These are phyloP conservation scores for Phanerochaete sordida DNA, from an alignment of 768 basidiomycete genomes.

Conservation along the genomic window DNA sequence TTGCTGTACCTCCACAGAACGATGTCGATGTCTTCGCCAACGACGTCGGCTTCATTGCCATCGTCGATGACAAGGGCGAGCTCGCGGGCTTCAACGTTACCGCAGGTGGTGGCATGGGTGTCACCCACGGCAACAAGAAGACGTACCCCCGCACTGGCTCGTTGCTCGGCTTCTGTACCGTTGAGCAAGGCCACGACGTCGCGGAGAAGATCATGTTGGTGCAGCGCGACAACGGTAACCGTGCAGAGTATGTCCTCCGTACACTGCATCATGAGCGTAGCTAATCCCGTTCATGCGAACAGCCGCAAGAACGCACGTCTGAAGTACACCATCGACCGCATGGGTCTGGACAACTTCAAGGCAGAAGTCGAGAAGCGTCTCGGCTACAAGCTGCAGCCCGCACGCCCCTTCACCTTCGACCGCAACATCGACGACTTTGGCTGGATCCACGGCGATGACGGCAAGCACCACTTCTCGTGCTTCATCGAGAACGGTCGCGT, in stretches of 20 bases:
- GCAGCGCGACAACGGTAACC: slow-evolving; percentile 95
- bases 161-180: slow-evolving; percentile 89
- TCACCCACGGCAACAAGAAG: slow-evolving; percentile 98
- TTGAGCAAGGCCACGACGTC: slow-evolving; percentile 79
- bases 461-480: slow-evolving; percentile 85
- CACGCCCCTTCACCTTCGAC: slow-evolving; percentile 77
- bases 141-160: slow-evolving; percentile 91
- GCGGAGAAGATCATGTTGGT: slow-evolving; percentile 93
- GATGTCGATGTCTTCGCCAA: slow-evolving; percentile 95
- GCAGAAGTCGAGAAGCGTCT: slow-evolving; percentile 86
- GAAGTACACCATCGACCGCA: slow-evolving; percentile 96
- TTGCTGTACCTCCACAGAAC: slow-evolving; percentile 95
- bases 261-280: background rate
- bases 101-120: slow-evolving; percentile 98
- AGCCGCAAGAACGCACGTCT: slow-evolving; percentile 75
- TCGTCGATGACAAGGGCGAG: slow-evolving; percentile 70
- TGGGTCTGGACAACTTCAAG: slow-evolving; percentile 87
- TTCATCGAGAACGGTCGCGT: slow-evolving; percentile 98
- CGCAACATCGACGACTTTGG: slow-evolving; percentile 93
- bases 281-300: slow-evolving; percentile 8
- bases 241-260: slow-evolving; percentile 66
- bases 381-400: slow-evolving; percentile 72
- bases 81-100: slow-evolving; percentile 92
- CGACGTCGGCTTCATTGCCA: slow-evolving; percentile 96
- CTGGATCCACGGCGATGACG: slow-evolving; percentile 86